phyloP scores from a whole-genome alignment of 73 alveolate species.

The Paramecium pentaurelia region DNA sequence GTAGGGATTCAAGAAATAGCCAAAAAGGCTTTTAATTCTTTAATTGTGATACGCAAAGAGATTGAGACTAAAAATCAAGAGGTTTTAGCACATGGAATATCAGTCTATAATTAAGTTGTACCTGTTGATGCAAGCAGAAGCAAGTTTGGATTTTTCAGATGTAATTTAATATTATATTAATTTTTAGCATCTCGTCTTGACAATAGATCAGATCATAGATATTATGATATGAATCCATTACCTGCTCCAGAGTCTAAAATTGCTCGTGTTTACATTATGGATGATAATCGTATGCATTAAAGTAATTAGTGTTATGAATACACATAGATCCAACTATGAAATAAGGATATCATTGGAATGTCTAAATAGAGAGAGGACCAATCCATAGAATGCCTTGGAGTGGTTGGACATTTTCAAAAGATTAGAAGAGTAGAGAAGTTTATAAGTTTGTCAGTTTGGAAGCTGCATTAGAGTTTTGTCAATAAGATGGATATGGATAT shows the following conservation, averaged over 20 bases:
- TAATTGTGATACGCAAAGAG: neutral
- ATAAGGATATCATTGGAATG: conserved; percentile 33
- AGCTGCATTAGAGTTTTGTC: conserved; percentile 62
- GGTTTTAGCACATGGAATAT: neutral
- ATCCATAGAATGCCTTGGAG: conserved; percentile 8
- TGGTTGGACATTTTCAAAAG: conserved; percentile 38
- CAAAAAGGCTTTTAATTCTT: neutral
- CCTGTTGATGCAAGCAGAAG: neutral
- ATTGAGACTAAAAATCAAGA: neutral
- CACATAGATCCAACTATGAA: neutral
- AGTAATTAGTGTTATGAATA: neutral
- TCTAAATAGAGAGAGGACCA: conserved; percentile 1
- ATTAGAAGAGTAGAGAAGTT: neutral
- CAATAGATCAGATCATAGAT: conserved; percentile 11
- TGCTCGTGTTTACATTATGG: conserved; percentile 12
- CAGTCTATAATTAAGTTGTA: neutral
- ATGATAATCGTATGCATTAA: conserved; percentile 31
- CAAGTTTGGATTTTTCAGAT: conserved; percentile 36
- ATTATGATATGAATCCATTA: neutral
- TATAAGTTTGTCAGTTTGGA: conserved; percentile 20
- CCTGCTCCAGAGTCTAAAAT: neutral
- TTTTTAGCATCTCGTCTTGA: neutral
- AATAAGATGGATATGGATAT: conserved; percentile 69
- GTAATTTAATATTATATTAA: neutral
- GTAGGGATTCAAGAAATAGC: conserved; percentile 15